phyloP scores from a whole-genome alignment of 441 rosid genomes.

The Kokia cookei region DNA sequence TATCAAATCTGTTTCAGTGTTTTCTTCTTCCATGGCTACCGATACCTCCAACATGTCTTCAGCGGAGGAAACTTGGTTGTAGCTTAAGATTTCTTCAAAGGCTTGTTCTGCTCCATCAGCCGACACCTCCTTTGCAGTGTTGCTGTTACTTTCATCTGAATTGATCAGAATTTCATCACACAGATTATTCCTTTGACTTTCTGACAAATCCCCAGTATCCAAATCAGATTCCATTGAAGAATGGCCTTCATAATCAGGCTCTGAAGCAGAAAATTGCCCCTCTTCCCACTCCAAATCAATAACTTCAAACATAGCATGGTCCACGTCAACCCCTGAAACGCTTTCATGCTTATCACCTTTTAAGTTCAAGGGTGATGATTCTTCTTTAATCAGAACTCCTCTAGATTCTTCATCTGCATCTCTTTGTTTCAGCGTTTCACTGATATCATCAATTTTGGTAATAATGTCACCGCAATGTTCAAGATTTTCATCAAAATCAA shows the following conservation, averaged over 20 bases:
- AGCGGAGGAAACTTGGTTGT: constrained; percentile 14
- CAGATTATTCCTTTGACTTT: constrained; percentile 15
- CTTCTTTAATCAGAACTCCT: constrained; percentile 9
- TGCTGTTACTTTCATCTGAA: constrained; percentile 12
- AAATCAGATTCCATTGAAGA: constrained; percentile 15
- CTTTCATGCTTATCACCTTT: constrained; percentile 14
- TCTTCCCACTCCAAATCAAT: constrained; percentile 51
- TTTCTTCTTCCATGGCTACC: constrained; percentile 18
- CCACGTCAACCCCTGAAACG: constrained; percentile 13
- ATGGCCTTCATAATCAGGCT: constrained; percentile 13
- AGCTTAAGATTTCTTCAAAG: constrained; percentile 18
- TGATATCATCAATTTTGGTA: not conserved
- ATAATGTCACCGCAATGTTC: not conserved
- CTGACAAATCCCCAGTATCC: constrained; percentile 13
- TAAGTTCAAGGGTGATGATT: constrained; percentile 3
- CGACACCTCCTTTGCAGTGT: constrained; percentile 23
- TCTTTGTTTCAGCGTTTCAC: not conserved
- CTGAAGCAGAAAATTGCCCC: constrained; percentile 13
- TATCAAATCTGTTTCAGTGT: constrained; percentile 3
- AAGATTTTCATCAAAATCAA: constrained; percentile 26
- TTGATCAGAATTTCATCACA: constrained; percentile 11
- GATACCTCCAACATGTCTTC: constrained; percentile 17
- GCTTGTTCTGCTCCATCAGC: constrained; percentile 21
- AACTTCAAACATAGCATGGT: constrained; percentile 18
- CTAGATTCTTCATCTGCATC: constrained; percentile 10